phyloP scores from a whole-genome alignment of 257 asterid species.

The Capsicum pubescens region DNA sequence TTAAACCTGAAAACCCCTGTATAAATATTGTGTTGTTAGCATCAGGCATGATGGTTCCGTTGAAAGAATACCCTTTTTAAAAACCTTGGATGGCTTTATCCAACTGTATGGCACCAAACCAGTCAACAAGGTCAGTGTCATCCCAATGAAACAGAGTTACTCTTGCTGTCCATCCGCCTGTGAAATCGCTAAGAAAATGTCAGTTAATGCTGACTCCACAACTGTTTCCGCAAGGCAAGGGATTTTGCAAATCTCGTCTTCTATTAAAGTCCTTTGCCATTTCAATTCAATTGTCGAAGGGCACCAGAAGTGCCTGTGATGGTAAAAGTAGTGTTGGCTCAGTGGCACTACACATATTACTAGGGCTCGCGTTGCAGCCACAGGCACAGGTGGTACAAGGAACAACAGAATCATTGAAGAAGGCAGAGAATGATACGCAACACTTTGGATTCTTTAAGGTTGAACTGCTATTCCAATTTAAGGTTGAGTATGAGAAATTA shows the following conservation, averaged over 20 bases:
- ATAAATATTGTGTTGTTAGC: constrained; percentile 53
- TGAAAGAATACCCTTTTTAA: constrained; percentile 60
- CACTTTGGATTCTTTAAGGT: constrained; percentile 49
- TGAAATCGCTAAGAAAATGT: constrained; percentile 62
- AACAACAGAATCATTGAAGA: constrained; percentile 64
- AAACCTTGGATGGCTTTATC: constrained; percentile 59
- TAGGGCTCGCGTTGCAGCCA: constrained; percentile 48
- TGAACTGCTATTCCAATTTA: constrained; percentile 30
- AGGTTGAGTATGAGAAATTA: too few species aligned
- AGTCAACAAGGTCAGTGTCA: constrained; percentile 47
- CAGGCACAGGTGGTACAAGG: constrained; percentile 86
- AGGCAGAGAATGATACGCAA: constrained; percentile 76
- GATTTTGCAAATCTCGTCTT: constrained; percentile 46
- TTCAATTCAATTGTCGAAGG: constrained; percentile 63
- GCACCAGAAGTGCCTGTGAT: constrained; percentile 60
- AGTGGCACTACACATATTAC: constrained; percentile 49
- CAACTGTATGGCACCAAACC: constrained; percentile 64
- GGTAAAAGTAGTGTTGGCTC: constrained; percentile 62
- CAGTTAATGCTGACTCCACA: constrained; percentile 76
- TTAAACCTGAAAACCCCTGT: constrained; percentile 51
- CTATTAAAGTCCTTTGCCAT: constrained; percentile 40
- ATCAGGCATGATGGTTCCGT: constrained; percentile 47
- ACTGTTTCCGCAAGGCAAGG: constrained; percentile 71
- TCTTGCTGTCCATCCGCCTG: constrained; percentile 69
- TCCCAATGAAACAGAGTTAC: constrained; percentile 77